Conservation (phyloP, 140 eudicot species). For the Flaveria floridana region DNA sequence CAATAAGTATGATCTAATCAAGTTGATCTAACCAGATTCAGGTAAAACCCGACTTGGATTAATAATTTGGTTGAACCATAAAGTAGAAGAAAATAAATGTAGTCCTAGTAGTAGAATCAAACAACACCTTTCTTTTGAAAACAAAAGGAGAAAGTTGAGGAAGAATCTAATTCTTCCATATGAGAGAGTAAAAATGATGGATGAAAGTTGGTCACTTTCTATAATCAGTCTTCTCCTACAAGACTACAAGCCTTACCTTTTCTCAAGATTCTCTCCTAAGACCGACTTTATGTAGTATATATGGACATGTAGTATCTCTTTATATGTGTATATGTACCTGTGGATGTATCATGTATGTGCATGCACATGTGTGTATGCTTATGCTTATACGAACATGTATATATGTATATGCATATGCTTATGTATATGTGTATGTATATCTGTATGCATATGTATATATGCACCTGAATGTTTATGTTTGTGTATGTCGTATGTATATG, state of each 20-base stretch:
- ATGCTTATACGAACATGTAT: no score
- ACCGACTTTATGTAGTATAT: constrained; percentile 15
- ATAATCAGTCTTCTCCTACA: constrained; percentile 45
- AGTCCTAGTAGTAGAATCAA: constrained; percentile 40
- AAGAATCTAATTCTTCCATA: constrained; percentile 42
- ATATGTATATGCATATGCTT: no score
- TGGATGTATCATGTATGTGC: no score
- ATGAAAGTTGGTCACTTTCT: constrained; percentile 49
- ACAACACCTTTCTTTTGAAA: constrained; percentile 41
- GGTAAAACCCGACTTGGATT: background rate
- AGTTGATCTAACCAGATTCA: background rate
- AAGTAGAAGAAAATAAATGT: background rate
- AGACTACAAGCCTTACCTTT: constrained; percentile 47
- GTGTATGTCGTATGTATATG: background rate
- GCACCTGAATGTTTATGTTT: no score
- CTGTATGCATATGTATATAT: no score
- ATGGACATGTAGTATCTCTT: background rate
- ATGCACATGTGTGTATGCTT: no score
- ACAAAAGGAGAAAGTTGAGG: constrained; percentile 45
- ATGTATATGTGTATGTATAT: no score
- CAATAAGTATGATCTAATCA: background rate
- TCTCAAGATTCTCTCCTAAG: constrained; percentile 28
- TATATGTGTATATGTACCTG: background rate
- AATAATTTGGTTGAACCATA: background rate
- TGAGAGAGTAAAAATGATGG: constrained; percentile 43